Base-by-base conservation (phyloP, 148 eudicot genomes). In the Drosera capensis region DNA sequence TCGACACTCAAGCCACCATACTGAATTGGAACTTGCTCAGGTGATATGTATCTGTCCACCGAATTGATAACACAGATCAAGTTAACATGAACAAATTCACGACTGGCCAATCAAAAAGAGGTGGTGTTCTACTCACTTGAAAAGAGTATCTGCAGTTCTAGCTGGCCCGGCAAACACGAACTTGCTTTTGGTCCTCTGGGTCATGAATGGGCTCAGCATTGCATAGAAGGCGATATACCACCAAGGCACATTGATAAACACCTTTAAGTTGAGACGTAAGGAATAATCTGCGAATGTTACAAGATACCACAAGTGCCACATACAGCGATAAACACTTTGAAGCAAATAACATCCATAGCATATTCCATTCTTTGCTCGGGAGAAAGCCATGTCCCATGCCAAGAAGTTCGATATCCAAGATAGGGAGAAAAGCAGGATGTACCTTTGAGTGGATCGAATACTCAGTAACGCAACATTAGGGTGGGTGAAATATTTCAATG, bases 171-270 rank as follows among this genome's bases (percentile, higher is more conserved):
- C 82, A 57, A 86, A 78, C 23, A 86, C 87, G 67, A 81, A 71
- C 78, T 86, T 86, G 77, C 93, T 86, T 64, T 86, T 86, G 60
- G 93, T 82, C 54, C 96, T 79, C 58, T 75, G 84, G 17, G 94
- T 78, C 67, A 86, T 64, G 70, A 76, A 65, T 20, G 82, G 78
- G 68, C 74, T 76, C 72, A 75, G 68, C 72, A 76, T 62, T n/a
- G 69, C 68, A 60, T 68, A 68, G 65, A 75, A 82, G n/a, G 94
- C 94, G 56, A 76, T 60, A 55, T 81, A 75, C 79, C 80, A 82
- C 86, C 92, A 86, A 0, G 95, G 87, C 46, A 81, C 93, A 68
- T 86, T 86, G 72, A 86, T 71, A 41, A 75, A 76, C 63, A 86
- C 78, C 82, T 75, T 51, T 18, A 11, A 29, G 7, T 43, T 25